Evolutionary conservation across 345 rosid genomes (phyloP).

Genomic region (Nephelium lappaceum): DNA sequence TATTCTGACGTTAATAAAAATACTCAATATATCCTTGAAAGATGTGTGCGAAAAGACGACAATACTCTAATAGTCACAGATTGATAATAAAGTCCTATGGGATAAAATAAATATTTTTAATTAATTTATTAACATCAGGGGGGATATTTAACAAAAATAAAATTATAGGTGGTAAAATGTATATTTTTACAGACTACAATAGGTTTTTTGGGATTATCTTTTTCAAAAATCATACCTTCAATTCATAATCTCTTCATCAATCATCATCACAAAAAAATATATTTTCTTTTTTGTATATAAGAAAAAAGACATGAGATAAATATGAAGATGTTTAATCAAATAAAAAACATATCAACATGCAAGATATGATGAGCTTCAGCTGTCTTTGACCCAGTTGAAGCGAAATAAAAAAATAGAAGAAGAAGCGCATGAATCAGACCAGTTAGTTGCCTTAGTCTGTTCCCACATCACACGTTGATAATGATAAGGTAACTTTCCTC

Average conservation of each 20-base stretch:
- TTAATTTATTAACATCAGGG: too few species aligned
- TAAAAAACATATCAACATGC: background rate
- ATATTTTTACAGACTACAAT: too few species aligned
- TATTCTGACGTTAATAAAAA: too few species aligned
- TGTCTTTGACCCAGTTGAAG: background rate
- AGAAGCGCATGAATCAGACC: slow-evolving; percentile 4
- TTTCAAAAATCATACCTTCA: background rate
- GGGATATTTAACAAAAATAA: too few species aligned
- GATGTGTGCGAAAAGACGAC: too few species aligned
- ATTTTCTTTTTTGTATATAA: too few species aligned
- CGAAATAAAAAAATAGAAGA: background rate
- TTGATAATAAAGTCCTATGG: too few species aligned
- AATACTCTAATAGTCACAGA: too few species aligned
- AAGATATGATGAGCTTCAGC: background rate
- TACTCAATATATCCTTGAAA: too few species aligned
- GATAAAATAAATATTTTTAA: too few species aligned
- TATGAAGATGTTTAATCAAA: background rate
- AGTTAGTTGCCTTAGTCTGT: background rate
- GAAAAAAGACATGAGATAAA: background rate
- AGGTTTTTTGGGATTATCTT: too few species aligned
- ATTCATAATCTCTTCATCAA: background rate
- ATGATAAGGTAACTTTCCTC: background rate
- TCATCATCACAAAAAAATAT: background rate
- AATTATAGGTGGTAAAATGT: too few species aligned
- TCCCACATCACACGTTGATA: slow-evolving; percentile 20